A percentile compares a stretch with the other conserved stretches of the same genome.
phyloP scores from a whole-genome alignment of 108 stramenopile genomes.

The Seminavis robusta region DNA sequence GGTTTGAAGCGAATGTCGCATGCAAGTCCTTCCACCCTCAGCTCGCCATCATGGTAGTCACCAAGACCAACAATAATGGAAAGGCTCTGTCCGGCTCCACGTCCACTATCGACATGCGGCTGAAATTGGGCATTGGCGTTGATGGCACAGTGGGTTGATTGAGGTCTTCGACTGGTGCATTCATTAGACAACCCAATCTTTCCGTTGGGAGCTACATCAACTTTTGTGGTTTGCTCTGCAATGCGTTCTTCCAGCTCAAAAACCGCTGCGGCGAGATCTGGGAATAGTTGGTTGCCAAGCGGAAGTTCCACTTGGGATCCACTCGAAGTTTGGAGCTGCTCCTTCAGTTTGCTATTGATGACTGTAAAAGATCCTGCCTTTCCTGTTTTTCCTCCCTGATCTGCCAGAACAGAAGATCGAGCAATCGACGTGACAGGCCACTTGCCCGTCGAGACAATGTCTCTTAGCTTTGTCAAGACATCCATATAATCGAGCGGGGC shows the following conservation, averaged over 20 bases:
- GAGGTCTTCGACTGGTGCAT: constrained; percentile 24
- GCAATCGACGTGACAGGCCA: constrained; percentile 78
- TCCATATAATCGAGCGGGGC: neutral
- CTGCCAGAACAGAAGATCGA: constrained; percentile 50
- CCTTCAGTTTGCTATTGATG: constrained; percentile 27
- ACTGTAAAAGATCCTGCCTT: constrained; percentile 69
- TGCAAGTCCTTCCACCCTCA: constrained; percentile 65
- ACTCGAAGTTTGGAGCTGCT: too few relatives aligned
- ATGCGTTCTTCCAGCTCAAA: constrained; percentile 60
- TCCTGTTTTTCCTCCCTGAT: constrained; percentile 13
- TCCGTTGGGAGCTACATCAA: neutral
- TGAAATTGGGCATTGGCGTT: constrained; percentile 90
- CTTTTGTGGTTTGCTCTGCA: neutral
- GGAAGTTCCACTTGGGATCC: constrained; percentile 26
- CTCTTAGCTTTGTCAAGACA: constrained; percentile 29
- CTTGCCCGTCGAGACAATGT: constrained; percentile 18
- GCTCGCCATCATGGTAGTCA: constrained; percentile 80
- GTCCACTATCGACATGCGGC: constrained; percentile 90
- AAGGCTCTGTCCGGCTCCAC: constrained; percentile 75
- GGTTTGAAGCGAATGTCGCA: constrained; percentile 80
- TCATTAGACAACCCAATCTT: neutral
- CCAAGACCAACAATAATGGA: constrained; percentile 91
- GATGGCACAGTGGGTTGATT: constrained; percentile 86
- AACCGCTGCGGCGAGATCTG: constrained; percentile 68
- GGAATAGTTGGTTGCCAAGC: constrained; percentile 68